Evolutionary conservation across 2,329 filamentous ascomycete genomes (phyloP), one percentile per base, ranked within the genome.

Genomic region (Dothideomycetes sp.): DNA sequence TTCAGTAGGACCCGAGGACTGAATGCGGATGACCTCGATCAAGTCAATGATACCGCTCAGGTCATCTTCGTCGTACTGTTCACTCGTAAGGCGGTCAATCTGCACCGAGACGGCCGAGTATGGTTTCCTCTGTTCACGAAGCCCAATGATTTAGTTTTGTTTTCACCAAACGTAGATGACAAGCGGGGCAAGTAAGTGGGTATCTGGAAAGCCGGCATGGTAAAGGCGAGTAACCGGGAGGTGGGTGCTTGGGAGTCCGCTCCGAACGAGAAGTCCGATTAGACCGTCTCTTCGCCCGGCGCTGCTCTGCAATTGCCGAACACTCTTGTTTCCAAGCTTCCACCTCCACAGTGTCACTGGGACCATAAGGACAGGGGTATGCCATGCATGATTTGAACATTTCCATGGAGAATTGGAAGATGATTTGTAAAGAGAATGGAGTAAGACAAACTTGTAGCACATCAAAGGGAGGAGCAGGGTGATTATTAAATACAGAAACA

Each of bases 81-180:
- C 89, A 55, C 84, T 82, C 1, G 89, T 96, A 52, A 96, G 74
- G 45, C 81, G 81, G 63, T 96, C 91, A 53, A 98, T 77, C 49
- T 85, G 84, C 41, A 94, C 89, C 24, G 89, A 94, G 48, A 98
- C 81, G 29, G 91, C 87, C 57, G 91, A 86, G 62, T 87, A 96
- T 3, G 89, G 88, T 62, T 91, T 91, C 67, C 88, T 68, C 65
- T 69, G 53, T 51, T 47, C n/a, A 20, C 2, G 35, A 8, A 11
- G 45, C 20, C 33, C 36, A 47, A 18, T 28, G 25, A 27, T 34
- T 48, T 35, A 48, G 46, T 39, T 33, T 32, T 12, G 19, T 18
- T 11, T 36, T 37, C 29, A 44, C 13, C 23, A 29, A 35, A 45
- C 45, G 45, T 9, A 38, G 29, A 11, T 20, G 36, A 15, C 45